Evolutionary conservation across 345 rosid species (phyloP), one percentile per base, ranked within the genome.

Genomic region (Raphanus sativus): DNA sequence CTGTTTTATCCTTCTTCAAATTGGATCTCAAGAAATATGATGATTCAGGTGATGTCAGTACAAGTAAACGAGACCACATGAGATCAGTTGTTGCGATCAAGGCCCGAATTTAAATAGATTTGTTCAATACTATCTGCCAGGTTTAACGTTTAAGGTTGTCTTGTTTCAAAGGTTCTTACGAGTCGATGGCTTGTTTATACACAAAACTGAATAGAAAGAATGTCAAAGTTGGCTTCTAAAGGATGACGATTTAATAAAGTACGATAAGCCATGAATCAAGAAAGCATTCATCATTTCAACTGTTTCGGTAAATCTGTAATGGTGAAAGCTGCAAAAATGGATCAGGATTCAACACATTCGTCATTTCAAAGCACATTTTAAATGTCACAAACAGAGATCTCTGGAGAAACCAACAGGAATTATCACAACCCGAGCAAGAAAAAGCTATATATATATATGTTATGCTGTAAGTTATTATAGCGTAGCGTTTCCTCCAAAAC

Each of bases 1-100:
- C 75, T 45, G 88, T 87, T 65, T 52, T 87, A 0, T 81, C 89
- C 60, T 94, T 90, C 72, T 25, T 88, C 45, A 77, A 67, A 76
- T 77, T 62, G 75, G 80, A 70, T 67, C 13, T 16, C 2, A 40
- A 63, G 25, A 40, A 73, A 52, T 29, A 21, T 21, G 21, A 21
- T 21, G 21, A 17, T 16, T 34, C 69, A 15, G 45, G 67, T 73
- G 26, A 61, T 67, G 16, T 10, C 28, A 28, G 38, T 52, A 38
- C 70, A 67, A 62, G 52, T 67, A 50, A 62, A 45, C 52, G 1
- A 34, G 58, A 72, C 24, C 21, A 29, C 30, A 42, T 12, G 8
- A 58, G 45, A 68, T 29, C 50, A 4, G 67, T 58, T 68, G 52
- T 15, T 71, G 30, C 42, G 10, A 67, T 75, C 16, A 73, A 26